Base-by-base conservation (phyloP, 306 rosid genomes). In the Ormosia emarginata region DNA sequence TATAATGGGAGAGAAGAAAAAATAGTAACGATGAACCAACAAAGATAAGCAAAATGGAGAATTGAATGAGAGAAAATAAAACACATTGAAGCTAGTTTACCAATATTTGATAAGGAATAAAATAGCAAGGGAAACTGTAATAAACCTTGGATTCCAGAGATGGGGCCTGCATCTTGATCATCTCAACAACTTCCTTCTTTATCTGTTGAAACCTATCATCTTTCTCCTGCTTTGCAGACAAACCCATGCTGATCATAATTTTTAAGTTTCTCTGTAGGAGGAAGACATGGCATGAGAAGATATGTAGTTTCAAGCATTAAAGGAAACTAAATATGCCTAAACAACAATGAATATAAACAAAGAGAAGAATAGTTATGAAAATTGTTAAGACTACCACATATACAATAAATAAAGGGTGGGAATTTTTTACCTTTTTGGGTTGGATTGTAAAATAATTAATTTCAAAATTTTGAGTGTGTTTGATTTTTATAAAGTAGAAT, bases 211-310 rank as follows among this genome's bases (percentile, higher is more conserved):
- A 93, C 87, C 94, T 88, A 84, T 89, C 88, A 81, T 96, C 94
- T 72, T 88, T 90, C 90, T 95, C 99, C 90, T 93, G 92, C 87
- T 92, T 93, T 71, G 93, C 99, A 62, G 97, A 91, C 81, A 89
- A 71, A 81, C 99, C 92, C 97, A 78, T 90, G 83, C 62, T 96
- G 89, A 96, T 87, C 99, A 96, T 96, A 80, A 86, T 69, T 90
- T 96, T 96, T 81, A 96, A 90, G 85, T 96, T 92, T 85, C 99
- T 92, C 99, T 96, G 90, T 62, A 73, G 85, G 52, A 84, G 67
- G 74, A 85, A 80, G 66, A 76, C 75, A 88, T 77, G 77, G 73
- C 80, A 89, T 69, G 80, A 79, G 81, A 75, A 75, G 76, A 67
- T 34, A 75, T 67, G 77, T 67, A 68, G 66, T 84, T 67, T 77